These are phyloP conservation scores for Sequoia sempervirens DNA, from an alignment of 75 land plant species.

Conservation along the genomic window DNA sequence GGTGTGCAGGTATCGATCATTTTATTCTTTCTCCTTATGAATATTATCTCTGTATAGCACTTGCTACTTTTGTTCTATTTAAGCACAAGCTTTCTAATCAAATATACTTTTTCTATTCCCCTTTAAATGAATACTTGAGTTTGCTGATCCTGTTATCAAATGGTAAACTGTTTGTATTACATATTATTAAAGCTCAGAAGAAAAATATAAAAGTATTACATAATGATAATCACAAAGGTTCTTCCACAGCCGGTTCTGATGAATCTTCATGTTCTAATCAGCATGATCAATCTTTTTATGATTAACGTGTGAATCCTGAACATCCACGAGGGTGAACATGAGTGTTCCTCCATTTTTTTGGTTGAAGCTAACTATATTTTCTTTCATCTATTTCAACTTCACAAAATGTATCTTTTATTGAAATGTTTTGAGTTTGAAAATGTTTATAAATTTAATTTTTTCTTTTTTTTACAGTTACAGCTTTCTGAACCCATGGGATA, in stretches of 20 bases:
- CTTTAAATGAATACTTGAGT: background rate
- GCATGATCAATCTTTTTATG: background rate
- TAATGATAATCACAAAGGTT: background rate
- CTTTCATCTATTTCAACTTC: too few species aligned
- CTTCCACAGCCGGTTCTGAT: background rate
- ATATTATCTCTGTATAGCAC: background rate
- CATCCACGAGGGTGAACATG: background rate
- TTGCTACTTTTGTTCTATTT: background rate
- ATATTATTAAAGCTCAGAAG: background rate
- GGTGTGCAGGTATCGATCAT: conserved; percentile 51
- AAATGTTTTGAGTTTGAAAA: too few species aligned
- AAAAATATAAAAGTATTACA: background rate
- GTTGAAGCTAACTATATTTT: background rate
- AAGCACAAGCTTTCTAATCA: background rate
- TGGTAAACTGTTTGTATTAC: background rate
- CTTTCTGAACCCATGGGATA: too few species aligned
- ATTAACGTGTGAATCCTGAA: background rate
- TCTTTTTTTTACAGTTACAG: too few species aligned
- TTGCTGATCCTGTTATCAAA: background rate
- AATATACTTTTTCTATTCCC: background rate
- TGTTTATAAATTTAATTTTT: too few species aligned
- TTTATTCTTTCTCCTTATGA: background rate
- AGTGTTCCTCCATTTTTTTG: background rate
- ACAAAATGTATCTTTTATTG: too few species aligned
- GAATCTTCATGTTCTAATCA: background rate